Conservation (phyloP, 441 rosid genomes). For the Euphorbia neoarborescens region DNA sequence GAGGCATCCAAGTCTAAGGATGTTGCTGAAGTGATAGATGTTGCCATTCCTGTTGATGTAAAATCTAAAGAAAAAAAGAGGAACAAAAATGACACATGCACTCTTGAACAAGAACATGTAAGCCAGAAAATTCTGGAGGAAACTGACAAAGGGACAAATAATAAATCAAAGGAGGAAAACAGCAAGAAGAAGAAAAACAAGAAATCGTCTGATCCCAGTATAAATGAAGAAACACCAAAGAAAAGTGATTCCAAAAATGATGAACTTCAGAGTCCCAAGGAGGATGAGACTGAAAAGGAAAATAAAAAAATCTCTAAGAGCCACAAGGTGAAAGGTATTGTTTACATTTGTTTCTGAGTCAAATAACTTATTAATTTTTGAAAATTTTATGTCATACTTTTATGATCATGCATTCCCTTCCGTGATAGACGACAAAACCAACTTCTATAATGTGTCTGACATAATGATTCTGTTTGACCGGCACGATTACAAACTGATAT, state of each 20-base stretch:
- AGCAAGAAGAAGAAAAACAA: constrained; percentile 37
- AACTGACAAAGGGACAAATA: constrained; percentile 17
- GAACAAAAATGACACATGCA: constrained; percentile 23
- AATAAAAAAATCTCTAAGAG: constrained; percentile 24
- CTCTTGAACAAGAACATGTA: constrained; percentile 21
- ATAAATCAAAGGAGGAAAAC: no score
- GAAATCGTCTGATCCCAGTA: constrained; percentile 18
- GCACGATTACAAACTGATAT: constrained; percentile 18
- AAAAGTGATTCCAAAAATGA: constrained; percentile 19
- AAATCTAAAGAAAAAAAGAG: constrained; percentile 30
- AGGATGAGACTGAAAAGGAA: constrained; percentile 23
- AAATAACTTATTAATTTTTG: not conserved
- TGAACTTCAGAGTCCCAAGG: constrained; percentile 16
- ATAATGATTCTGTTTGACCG: constrained; percentile 8
- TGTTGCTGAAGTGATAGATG: constrained; percentile 9
- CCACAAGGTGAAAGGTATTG: constrained; percentile 31
- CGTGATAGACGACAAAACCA: not conserved
- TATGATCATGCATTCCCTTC: not conserved
- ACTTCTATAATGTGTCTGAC: no score
- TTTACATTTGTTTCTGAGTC: not conserved
- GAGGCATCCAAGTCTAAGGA: constrained; percentile 11
- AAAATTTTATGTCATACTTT: not conserved
- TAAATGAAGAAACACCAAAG: constrained; percentile 17
- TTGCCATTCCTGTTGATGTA: constrained; percentile 5
- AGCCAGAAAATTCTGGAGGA: constrained; percentile 16